phyloP scores from a whole-genome alignment of 2,329 filamentous ascomycete species.

The Geosmithia putterillii region DNA sequence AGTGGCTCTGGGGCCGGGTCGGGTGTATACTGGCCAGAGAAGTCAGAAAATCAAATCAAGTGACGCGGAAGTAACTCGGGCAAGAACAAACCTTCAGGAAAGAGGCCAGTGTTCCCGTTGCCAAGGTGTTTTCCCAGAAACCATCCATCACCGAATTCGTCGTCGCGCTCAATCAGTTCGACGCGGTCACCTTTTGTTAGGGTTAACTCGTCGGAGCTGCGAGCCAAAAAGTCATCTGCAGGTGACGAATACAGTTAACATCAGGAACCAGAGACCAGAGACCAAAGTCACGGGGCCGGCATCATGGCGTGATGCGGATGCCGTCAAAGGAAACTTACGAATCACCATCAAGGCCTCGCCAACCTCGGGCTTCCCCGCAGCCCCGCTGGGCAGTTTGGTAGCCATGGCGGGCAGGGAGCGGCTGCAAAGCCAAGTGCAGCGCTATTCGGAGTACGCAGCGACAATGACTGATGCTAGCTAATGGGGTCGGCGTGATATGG shows the following conservation, averaged over 20 bases:
- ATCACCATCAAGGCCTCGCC: constrained; percentile 61
- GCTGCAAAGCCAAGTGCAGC: not conserved
- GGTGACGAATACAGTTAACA: constrained; percentile 4
- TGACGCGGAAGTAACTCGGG: not conserved
- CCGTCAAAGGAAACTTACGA: constrained; percentile 36
- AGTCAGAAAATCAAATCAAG: constrained; percentile 1
- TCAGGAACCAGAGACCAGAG: not conserved
- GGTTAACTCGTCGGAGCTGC: constrained; percentile 86
- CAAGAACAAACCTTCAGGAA: constrained; percentile 59
- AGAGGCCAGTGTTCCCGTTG: constrained; percentile 65
- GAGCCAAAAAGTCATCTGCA: constrained; percentile 80
- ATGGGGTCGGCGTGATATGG: not conserved
- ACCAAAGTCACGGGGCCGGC: not conserved
- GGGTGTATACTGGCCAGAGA: constrained; percentile 42
- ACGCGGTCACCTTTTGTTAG: constrained; percentile 76
- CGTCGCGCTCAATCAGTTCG: constrained; percentile 72
- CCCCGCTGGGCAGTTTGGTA: constrained; percentile 22
- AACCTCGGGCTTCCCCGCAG: constrained; percentile 38
- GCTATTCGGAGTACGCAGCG: not conserved
- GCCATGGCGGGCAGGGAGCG: constrained; percentile 24
- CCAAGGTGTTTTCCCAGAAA: constrained; percentile 64
- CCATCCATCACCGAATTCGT: constrained; percentile 84
- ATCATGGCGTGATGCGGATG: not conserved
- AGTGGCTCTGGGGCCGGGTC: constrained; percentile 36
- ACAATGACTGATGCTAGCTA: not conserved